These are phyloP conservation scores for Fraxinus dipetala DNA, from an alignment of 305 asterid species.

Conservation along the genomic window DNA sequence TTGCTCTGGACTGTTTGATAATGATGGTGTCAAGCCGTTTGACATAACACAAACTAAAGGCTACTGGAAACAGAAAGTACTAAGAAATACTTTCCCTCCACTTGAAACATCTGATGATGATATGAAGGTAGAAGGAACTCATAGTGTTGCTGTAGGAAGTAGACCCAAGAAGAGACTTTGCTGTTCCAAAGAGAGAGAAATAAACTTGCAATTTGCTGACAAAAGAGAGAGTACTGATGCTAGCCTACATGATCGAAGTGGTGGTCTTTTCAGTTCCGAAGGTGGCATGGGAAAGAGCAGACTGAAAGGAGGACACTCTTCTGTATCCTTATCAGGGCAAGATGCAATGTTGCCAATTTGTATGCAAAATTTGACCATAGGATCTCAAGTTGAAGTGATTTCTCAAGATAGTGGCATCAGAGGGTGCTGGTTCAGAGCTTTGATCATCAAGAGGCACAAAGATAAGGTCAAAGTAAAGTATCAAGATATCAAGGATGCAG, in stretches of 20 bases:
- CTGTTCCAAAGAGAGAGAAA: constrained; percentile 39
- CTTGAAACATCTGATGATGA: constrained; percentile 27
- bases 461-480: constrained; percentile 71
- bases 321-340: constrained; percentile 16
- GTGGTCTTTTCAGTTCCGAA: constrained; percentile 1
- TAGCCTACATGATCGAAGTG: constrained; percentile 20
- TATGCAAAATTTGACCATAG: constrained; percentile 36
- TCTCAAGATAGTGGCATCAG: constrained; percentile 84
- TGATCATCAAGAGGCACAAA: constrained; percentile 59
- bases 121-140: constrained; percentile 27
- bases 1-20: constrained; percentile 70
- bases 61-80: constrained; percentile 68
- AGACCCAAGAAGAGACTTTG: constrained; percentile 67
- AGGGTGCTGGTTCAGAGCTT: constrained; percentile 88
- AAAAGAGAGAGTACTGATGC: constrained; percentile 23
- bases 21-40: constrained; percentile 57
- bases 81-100: constrained; percentile 28
- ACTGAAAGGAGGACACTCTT: constrained; percentile 21
- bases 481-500: constrained; percentile 70
- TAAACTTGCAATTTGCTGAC: constrained; percentile 24
- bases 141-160: constrained; percentile 31
- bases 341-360: constrained; percentile 15
- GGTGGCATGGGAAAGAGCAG: constrained; percentile 6
- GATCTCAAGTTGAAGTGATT: constrained; percentile 73
- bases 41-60: constrained; percentile 64